Percentiles rank a stretch among this genome's conserved stretches.
Evolutionary conservation across 1,284 basidiomycete species (phyloP).

Genomic region (Stereum hirsutum): DNA sequence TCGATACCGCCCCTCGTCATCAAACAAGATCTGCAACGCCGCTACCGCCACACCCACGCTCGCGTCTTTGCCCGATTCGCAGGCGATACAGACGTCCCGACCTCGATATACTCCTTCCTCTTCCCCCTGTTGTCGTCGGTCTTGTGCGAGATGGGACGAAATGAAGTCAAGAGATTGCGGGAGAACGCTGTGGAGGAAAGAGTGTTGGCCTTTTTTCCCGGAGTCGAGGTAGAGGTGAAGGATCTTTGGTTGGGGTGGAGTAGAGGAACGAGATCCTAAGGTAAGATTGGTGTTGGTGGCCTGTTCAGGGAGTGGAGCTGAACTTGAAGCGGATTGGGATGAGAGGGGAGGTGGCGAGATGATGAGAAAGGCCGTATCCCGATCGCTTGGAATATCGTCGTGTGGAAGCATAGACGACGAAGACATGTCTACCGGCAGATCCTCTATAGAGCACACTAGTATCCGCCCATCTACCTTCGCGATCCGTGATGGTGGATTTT

Average conservation of each 20-base stretch:
- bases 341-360: not conserved
- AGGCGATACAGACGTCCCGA: slow-evolving; percentile 39
- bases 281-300: not conserved
- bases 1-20: slow-evolving; percentile 30
- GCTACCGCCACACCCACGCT: slow-evolving; percentile 56
- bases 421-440: slow-evolving; percentile 16
- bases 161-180: slow-evolving; percentile 44
- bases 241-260: slow-evolving; percentile 6
- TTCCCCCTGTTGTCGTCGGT: no score
- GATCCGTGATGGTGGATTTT: slow-evolving; percentile 20
- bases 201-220: slow-evolving; percentile 45
- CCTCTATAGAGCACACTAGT: slow-evolving; percentile 14
- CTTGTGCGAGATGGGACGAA: slow-evolving; percentile 25
- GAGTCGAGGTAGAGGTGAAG: slow-evolving; percentile 24
- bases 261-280: not conserved
- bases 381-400: not conserved
- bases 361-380: slow-evolving; percentile 7
- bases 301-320: not conserved
- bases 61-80: slow-evolving; percentile 47
- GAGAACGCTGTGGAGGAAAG: slow-evolving; percentile 39
- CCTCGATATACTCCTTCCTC: no score
- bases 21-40: slow-evolving; percentile 50
- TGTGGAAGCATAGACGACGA: slow-evolving; percentile 3
- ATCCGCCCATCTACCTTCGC: slow-evolving; percentile 15
- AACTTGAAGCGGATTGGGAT: not conserved